These are phyloP conservation scores for Solanum virginianum DNA, from an alignment of 257 asterid species.

Conservation along the genomic window DNA sequence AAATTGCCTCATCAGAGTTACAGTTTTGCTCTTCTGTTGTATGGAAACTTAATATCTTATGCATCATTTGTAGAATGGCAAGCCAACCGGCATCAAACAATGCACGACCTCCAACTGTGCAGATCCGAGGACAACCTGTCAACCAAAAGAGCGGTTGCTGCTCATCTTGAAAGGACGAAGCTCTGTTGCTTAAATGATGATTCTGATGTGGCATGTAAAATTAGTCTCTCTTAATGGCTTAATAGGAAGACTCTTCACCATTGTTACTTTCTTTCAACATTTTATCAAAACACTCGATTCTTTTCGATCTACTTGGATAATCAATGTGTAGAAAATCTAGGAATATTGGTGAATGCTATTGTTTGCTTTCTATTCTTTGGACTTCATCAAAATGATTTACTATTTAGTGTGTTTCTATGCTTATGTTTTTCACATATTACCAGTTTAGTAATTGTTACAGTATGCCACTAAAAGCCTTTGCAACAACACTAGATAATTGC, in stretches of 20 bases:
- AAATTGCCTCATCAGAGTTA: background rate
- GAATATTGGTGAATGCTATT: constrained; percentile 22
- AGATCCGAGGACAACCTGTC: constrained; percentile 77
- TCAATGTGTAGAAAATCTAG: constrained; percentile 37
- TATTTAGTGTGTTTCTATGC: background rate
- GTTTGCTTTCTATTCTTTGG: constrained; percentile 7
- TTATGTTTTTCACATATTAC: background rate
- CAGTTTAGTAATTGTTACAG: background rate
- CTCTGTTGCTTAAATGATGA: background rate
- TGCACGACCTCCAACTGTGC: constrained; percentile 73
- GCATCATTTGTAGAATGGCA: constrained; percentile 58
- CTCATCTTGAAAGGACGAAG: constrained; percentile 30
- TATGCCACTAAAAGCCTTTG: background rate
- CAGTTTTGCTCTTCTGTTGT: background rate
- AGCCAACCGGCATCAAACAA: constrained; percentile 65
- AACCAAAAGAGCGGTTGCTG: constrained; percentile 83
- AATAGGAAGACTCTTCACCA: constrained; percentile 8
- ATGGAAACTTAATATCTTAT: background rate
- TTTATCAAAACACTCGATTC: constrained; percentile 22
- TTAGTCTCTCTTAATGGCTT: constrained; percentile 13
- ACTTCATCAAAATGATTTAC: background rate
- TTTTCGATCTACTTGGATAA: constrained; percentile 29
- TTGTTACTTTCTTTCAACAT: constrained; percentile 6
- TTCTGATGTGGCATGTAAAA: constrained; percentile 22
- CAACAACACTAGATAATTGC: background rate